These are phyloP conservation scores for Verticillium klebahnii DNA, from an alignment of 2,329 filamentous ascomycete genomes.

Conservation along the genomic window DNA sequence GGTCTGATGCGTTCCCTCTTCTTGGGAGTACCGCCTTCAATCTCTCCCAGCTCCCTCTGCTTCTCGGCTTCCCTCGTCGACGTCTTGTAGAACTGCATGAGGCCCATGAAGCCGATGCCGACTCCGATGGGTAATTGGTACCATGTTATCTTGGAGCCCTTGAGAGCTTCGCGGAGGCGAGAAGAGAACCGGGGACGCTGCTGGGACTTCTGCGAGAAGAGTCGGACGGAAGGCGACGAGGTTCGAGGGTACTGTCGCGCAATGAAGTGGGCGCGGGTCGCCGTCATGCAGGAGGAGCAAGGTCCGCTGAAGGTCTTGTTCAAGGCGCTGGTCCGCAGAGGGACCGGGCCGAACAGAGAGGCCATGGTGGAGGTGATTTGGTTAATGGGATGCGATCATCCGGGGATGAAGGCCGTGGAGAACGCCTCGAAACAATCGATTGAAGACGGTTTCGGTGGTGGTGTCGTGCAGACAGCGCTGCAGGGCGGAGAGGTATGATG, in stretches of 20 bases:
- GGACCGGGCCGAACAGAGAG: conserved; percentile 28
- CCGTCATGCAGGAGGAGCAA: conserved; percentile 16
- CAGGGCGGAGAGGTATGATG: not conserved
- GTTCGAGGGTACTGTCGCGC: conserved; percentile 2
- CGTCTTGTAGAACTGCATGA: conserved; percentile 79
- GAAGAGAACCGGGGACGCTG: conserved; percentile 28
- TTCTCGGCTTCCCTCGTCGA: conserved; percentile 51
- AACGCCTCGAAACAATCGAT: not conserved
- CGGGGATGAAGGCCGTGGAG: not conserved
- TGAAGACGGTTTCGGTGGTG: not conserved
- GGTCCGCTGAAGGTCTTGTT: conserved; percentile 19
- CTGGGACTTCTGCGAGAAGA: conserved; percentile 37
- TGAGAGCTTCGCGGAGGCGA: too few relatives aligned
- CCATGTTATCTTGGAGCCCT: conserved; percentile 65
- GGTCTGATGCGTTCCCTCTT: conserved; percentile 62
- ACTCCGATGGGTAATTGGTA: conserved; percentile 84
- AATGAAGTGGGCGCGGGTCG: not conserved
- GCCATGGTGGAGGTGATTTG: conserved; percentile 20
- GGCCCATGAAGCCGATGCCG: conserved; percentile 78
- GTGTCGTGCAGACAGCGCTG: not conserved
- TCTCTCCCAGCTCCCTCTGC: conserved; percentile 36
- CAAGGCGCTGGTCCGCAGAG: conserved; percentile 25
- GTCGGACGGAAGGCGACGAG: conserved; percentile 20
- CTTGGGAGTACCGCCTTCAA: conserved; percentile 33
- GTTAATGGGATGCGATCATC: not conserved